Percentiles rank a stretch among this genome's conserved stretches.
Conservation (phyloP, 129 eudicot species). For the carrot (Daucus carota) region DNA sequence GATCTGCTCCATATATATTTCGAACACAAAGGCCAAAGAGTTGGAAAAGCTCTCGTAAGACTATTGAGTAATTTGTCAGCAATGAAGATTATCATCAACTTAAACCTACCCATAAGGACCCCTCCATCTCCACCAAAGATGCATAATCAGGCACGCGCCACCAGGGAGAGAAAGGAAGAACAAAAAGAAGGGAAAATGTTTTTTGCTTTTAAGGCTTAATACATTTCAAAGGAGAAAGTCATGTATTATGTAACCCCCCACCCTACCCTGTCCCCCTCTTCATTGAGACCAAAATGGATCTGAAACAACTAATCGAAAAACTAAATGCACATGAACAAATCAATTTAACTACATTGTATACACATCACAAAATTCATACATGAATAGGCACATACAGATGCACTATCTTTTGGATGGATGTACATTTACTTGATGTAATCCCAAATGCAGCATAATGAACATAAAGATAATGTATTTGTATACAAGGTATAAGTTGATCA, state of each 20-base stretch:
- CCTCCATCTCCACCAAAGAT: not conserved
- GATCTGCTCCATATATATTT: not conserved
- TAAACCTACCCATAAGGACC: not conserved
- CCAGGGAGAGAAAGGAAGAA: not conserved
- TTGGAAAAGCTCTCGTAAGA: not conserved
- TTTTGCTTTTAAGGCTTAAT: not conserved
- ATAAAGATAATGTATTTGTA: not conserved
- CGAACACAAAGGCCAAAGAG: not conserved
- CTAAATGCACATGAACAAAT: not conserved
- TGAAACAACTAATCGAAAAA: not conserved
- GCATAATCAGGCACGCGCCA: not conserved
- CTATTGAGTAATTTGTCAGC: not conserved
- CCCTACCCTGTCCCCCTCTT: not conserved
- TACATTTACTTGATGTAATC: not conserved
- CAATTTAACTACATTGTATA: not conserved
- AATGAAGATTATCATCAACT: not conserved
- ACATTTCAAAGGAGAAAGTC: not conserved
- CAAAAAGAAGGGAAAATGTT: not conserved
- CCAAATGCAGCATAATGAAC: not conserved
- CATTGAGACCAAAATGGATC: not conserved
- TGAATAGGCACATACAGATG: too few relatives aligned
- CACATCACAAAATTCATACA: not conserved
- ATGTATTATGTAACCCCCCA: not conserved
- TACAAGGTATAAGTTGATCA: not conserved
- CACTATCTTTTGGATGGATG: not conserved